These are phyloP conservation scores for Cercis canadensis DNA, from an alignment of 306 rosid species.

Conservation along the genomic window DNA sequence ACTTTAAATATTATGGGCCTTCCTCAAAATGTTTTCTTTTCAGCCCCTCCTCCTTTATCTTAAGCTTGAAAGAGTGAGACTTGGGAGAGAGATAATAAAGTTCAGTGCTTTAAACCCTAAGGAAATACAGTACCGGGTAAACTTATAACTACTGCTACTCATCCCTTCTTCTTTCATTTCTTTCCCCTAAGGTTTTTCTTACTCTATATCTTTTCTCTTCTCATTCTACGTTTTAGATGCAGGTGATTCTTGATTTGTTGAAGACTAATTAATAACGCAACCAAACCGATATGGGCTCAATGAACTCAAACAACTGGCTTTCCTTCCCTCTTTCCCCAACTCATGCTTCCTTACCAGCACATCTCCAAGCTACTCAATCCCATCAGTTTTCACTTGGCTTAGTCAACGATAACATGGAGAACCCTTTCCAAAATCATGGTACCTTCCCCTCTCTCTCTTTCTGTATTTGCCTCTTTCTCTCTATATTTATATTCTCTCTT, in stretches of 20 bases:
- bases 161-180: not conserved
- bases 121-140: conserved; percentile 22
- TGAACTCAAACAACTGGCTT: conserved; percentile 97
- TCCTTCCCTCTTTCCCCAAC: conserved; percentile 92
- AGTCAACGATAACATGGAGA: conserved; percentile 75
- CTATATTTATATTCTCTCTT: not conserved
- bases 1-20: conserved; percentile 47
- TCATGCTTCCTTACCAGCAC: conserved; percentile 74
- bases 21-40: conserved; percentile 54
- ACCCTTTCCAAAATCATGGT: conserved; percentile 89
- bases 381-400: conserved; percentile 90
- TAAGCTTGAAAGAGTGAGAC: conserved; percentile 11
- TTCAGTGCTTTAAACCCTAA: conserved; percentile 46
- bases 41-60: conserved; percentile 44
- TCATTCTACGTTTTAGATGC: conserved; percentile 33
- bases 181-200: not conserved
- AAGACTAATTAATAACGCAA: not conserved
- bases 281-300: conserved; percentile 49
- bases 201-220: not conserved
- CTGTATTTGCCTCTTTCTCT: not conserved
- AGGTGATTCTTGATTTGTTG: conserved; percentile 50
- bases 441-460: not conserved
- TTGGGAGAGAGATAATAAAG: conserved; percentile 27
- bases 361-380: conserved; percentile 70
- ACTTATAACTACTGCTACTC: not conserved